A percentile compares a stretch with the other conserved stretches of the same genome.
phyloP scores from a whole-genome alignment of 352 stramenopile genomes.

The Globisporangium alternatum region DNA sequence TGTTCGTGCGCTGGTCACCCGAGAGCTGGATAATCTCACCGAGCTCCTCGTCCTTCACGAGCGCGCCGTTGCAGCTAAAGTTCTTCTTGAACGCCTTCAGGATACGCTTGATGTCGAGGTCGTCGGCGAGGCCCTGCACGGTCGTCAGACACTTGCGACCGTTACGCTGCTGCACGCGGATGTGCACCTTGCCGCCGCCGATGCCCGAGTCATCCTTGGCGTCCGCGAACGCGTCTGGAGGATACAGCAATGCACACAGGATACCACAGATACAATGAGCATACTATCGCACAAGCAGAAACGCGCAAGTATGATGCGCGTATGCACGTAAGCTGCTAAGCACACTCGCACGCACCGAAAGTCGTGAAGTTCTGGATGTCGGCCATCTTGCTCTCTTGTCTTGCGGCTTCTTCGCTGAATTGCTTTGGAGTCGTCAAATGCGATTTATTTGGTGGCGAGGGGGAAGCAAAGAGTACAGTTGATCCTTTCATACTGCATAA shows the following conservation, averaged over 20 bases:
- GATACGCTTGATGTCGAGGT: constrained; percentile 99
- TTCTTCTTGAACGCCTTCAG: constrained; percentile 99
- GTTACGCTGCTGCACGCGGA: constrained; percentile 99
- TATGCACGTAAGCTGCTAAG: not conserved
- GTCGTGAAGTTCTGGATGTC: constrained; percentile 90
- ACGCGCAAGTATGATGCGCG: too few relatives aligned
- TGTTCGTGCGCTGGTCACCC: constrained; percentile 98
- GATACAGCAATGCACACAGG: constrained; percentile 1
- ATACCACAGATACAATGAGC: not conserved
- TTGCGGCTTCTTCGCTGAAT: constrained; percentile 11
- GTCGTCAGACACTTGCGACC: constrained; percentile 99
- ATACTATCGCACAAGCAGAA: not conserved
- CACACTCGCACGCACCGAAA: constrained; percentile 59
- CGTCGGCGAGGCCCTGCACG: constrained; percentile 96
- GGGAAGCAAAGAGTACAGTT: not conserved
- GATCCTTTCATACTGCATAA: not conserved
- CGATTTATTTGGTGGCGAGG: constrained; percentile 36
- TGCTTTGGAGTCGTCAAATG: constrained; percentile 16
- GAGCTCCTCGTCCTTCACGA: constrained; percentile 97
- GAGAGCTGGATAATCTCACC: constrained; percentile 99
- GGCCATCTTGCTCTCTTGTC: constrained; percentile 43
- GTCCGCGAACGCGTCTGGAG: constrained; percentile 81
- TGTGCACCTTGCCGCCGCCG: constrained; percentile 92
- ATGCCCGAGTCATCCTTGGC: constrained; percentile 87
- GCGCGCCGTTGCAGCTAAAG: constrained; percentile 99